Conservation (phyloP, 1,284 basidiomycete genomes). For the Papiliotrema fonsecae region DNA sequence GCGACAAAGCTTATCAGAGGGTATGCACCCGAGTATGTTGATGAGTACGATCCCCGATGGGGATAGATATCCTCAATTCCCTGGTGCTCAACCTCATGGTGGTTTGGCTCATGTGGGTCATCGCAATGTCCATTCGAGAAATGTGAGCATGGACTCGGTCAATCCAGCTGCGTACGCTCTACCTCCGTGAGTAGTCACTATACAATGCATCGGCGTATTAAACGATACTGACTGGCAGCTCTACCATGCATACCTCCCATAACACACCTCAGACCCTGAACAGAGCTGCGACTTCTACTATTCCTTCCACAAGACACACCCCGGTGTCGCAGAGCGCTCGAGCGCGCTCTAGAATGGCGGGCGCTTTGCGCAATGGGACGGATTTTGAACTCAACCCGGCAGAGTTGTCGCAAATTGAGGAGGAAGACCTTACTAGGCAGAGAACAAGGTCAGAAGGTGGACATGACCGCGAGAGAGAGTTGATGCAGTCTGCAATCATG, state of each 20-base stretch:
- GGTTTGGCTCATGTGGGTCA: not conserved
- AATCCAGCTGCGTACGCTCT: conserved; percentile 24
- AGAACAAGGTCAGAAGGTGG: too few species aligned
- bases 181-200: conserved; percentile 18
- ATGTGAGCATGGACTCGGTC: conserved; percentile 18
- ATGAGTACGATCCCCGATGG: conserved; percentile 21
- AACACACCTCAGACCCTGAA: conserved; percentile 8
- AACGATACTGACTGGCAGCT: too few species aligned
- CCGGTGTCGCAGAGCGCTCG: conserved; percentile 10
- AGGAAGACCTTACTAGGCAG: conserved; percentile 12
- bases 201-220: not conserved
- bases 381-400: conserved; percentile 11
- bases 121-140: conserved; percentile 15
- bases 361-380: conserved; percentile 22
- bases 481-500: conserved; percentile 3
- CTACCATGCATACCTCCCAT: not conserved
- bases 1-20: conserved; percentile 18
- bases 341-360: conserved; percentile 21
- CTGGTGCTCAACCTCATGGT: conserved; percentile 8
- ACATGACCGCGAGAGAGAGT: not conserved
- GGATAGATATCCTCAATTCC: conserved; percentile 36
- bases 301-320: conserved; percentile 4
- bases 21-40: conserved; percentile 9
- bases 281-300: conserved; percentile 3
- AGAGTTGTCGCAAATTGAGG: conserved; percentile 21